Percentiles rank a stretch among this genome's conserved stretches.
phyloP scores from a whole-genome alignment of 768 basidiomycete species.

The Tephrocybe sp. region DNA sequence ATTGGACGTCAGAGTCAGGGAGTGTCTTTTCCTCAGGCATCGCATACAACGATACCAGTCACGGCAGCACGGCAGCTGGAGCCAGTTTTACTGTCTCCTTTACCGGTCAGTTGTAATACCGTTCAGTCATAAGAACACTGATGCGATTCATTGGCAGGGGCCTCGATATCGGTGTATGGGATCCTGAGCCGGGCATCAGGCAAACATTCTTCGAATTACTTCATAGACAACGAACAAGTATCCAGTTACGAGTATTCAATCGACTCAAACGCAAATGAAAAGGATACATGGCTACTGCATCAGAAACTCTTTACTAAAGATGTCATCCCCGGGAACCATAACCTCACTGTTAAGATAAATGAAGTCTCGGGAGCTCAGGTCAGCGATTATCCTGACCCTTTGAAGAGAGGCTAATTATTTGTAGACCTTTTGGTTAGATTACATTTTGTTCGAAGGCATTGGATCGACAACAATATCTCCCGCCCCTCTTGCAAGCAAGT shows the following conservation, averaged over 20 bases:
- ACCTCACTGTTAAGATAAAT: conserved; percentile 4
- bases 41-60: conserved; percentile 2
- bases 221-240: neutral
- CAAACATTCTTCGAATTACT: conserved; percentile 4
- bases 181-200: conserved; percentile 2
- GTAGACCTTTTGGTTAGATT: conserved; percentile 4
- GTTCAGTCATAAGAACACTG: neutral
- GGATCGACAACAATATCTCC: neutral
- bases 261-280: neutral
- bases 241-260: neutral
- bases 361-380: conserved; percentile 8
- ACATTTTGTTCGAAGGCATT: conserved; percentile 1
- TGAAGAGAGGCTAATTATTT: neutral
- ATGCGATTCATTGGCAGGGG: neutral
- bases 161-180: conserved; percentile 8
- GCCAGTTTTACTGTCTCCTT: conserved; percentile 6
- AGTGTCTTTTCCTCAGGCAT: neutral
- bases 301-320: conserved; percentile 7
- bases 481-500: neutral
- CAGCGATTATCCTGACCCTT: neutral
- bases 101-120: neutral
- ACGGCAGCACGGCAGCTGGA: neutral
- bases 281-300: neutral
- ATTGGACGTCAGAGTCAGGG: conserved; percentile 1
- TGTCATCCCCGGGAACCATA: conserved; percentile 5